These are phyloP conservation scores for Schizopora paradoxa DNA, from an alignment of 1,284 basidiomycete species.

Conservation along the genomic window DNA sequence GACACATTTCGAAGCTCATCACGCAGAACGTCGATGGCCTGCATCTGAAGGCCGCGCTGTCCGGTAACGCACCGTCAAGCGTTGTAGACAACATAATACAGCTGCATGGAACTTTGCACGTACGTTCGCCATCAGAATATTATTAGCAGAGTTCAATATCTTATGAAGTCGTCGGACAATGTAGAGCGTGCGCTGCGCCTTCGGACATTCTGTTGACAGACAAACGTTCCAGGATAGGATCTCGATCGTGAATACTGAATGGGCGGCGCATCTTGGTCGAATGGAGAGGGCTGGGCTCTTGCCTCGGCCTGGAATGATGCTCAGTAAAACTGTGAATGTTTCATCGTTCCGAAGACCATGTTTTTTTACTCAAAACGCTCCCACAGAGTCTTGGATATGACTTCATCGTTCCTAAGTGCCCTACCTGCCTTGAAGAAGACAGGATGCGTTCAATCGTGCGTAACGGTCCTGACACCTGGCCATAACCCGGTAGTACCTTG, in stretches of 20 bases:
- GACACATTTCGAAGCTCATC: constrained; percentile 60
- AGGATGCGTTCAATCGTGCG: constrained; percentile 50
- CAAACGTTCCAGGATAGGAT: constrained; percentile 72
- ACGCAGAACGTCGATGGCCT: constrained; percentile 94
- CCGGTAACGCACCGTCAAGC: constrained; percentile 31
- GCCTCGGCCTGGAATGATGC: too few relatives aligned
- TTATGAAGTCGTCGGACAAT: too few relatives aligned
- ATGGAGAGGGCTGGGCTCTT: constrained; percentile 57
- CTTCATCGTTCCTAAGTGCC: constrained; percentile 75
- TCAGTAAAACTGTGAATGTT: too few relatives aligned
- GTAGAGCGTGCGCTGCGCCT: constrained; percentile 74
- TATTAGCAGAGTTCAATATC: not conserved
- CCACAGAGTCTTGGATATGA: constrained; percentile 66
- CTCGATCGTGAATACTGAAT: constrained; percentile 69
- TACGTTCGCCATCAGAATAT: too few relatives aligned
- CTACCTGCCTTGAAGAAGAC: constrained; percentile 52
- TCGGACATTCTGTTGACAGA: constrained; percentile 63
- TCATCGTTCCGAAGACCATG: not conserved
- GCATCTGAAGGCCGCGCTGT: constrained; percentile 67
- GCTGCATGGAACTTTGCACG: constrained; percentile 85
- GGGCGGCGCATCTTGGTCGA: constrained; percentile 67
- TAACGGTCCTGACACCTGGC: too few relatives aligned
- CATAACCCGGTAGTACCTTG: not conserved
- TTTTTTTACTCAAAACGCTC: constrained; percentile 46
- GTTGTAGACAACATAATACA: constrained; percentile 61